A percentile compares a stretch with the other conserved stretches of the same genome.
These are phyloP conservation scores for Aspergillus sclerotioniger DNA, from an alignment of 495 filamentous ascomycete genomes.

Conservation along the genomic window DNA sequence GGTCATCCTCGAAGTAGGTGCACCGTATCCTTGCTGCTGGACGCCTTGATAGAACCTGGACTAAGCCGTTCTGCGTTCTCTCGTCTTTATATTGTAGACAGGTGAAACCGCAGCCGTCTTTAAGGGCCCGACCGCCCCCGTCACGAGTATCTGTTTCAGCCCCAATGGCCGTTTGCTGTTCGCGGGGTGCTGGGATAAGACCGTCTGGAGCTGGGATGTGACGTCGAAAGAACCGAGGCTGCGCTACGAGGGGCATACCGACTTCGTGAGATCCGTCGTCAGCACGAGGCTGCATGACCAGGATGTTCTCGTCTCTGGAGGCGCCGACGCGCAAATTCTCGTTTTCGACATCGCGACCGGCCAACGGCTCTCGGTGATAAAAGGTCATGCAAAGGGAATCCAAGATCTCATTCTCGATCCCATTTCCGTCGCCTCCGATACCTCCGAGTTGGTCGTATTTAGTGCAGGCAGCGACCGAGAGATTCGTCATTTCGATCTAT, in stretches of 20 bases:
- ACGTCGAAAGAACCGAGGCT: slow-evolving; percentile 47
- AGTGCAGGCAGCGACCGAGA: slow-evolving; percentile 82
- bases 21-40: slow-evolving; percentile 17
- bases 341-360: slow-evolving; percentile 74
- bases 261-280: slow-evolving; percentile 81
- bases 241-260: slow-evolving; percentile 74
- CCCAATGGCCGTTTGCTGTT: slow-evolving; percentile 62
- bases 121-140: slow-evolving; percentile 72
- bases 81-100: slow-evolving; percentile 33
- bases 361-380: slow-evolving; percentile 66
- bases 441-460: slow-evolving; percentile 56
- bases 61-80: slow-evolving; percentile 8
- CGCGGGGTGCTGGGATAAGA: slow-evolving; percentile 91
- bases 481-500: slow-evolving; percentile 60
- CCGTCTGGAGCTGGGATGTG: slow-evolving; percentile 78
- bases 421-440: slow-evolving; percentile 30
- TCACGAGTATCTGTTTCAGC: slow-evolving; percentile 74
- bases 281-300: slow-evolving; percentile 52
- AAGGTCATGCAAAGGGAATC: slow-evolving; percentile 75
- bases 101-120: slow-evolving; percentile 54
- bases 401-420: slow-evolving; percentile 75
- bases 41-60: slow-evolving; percentile 3
- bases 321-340: slow-evolving; percentile 81
- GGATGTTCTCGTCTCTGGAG: slow-evolving; percentile 76
- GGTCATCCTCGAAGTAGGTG: slow-evolving; percentile 74